A percentile compares a stretch with the other conserved stretches of the same genome.
These are phyloP conservation scores for Vachellia pachyceras DNA, from an alignment of 306 rosid species.

Conservation along the genomic window DNA sequence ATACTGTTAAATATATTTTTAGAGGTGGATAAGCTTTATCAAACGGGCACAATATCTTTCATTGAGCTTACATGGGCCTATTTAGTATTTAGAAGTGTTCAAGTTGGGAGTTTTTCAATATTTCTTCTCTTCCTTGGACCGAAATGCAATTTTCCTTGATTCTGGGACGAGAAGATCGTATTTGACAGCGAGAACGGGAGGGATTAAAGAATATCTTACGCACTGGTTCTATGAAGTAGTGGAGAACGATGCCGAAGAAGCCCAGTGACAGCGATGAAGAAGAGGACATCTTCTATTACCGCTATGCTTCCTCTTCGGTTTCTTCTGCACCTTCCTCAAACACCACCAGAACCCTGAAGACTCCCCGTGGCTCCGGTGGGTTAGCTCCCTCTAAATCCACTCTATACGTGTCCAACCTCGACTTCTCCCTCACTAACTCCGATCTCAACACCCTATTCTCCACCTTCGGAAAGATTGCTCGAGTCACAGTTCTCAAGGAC, in stretches of 20 bases:
- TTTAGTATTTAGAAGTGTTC: too few relatives aligned
- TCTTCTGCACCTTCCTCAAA: conserved; percentile 31
- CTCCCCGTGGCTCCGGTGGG: conserved; percentile 38
- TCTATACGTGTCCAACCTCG: conserved; percentile 79
- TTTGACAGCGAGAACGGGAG: not conserved
- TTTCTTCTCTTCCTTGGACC: too few relatives aligned
- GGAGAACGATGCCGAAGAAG: conserved; percentile 32
- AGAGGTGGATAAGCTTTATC: too few relatives aligned
- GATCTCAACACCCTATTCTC: conserved; percentile 94
- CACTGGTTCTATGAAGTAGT: not conserved
- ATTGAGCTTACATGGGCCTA: too few relatives aligned
- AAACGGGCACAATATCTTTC: too few relatives aligned
- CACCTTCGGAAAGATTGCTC: conserved; percentile 78
- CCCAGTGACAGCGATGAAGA: conserved; percentile 56
- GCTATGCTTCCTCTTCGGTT: conserved; percentile 56
- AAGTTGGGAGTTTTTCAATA: too few relatives aligned
- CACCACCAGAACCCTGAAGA: conserved; percentile 18
- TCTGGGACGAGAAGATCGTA: too few relatives aligned
- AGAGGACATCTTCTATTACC: conserved; percentile 80
- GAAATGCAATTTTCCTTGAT: too few relatives aligned
- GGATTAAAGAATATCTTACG: too few relatives aligned
- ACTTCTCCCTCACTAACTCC: conserved; percentile 83
- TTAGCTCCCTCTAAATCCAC: conserved; percentile 92
- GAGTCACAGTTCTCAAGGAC: conserved; percentile 90
- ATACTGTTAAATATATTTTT: too few relatives aligned